These are phyloP conservation scores for Mrakia frigida DNA, from an alignment of 768 basidiomycete species.

Conservation along the genomic window DNA sequence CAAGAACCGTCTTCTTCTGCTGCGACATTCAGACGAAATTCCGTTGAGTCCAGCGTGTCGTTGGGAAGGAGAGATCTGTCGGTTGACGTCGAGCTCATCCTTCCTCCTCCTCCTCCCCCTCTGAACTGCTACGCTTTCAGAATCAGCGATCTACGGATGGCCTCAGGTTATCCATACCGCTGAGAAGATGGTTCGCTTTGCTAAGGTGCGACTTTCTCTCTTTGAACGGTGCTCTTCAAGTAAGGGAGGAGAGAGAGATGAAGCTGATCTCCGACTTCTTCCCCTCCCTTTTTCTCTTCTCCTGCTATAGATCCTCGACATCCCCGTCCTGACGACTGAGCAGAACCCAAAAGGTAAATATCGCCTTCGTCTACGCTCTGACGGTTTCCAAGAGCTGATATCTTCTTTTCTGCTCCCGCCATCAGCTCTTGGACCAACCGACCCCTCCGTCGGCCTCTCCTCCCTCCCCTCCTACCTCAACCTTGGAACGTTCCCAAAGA, in stretches of 20 bases:
- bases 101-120: neutral
- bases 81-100: neutral
- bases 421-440: constrained; percentile 63
- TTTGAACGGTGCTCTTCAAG: neutral
- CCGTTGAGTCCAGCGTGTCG: neutral
- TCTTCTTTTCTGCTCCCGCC: neutral
- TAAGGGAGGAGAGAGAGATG: neutral
- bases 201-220: neutral
- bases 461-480: constrained; percentile 44
- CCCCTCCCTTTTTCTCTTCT: neutral
- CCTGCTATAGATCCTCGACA: constrained; percentile 60
- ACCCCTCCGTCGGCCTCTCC: constrained; percentile 52
- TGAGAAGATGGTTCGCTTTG: constrained; percentile 18
- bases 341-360: constrained; percentile 71
- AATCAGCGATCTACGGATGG: constrained; percentile 21
- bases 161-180: constrained; percentile 3
- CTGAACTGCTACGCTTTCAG: neutral
- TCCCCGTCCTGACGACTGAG: constrained; percentile 74
- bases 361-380: neutral
- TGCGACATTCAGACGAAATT: constrained; percentile 25
- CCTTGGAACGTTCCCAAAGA: constrained; percentile 57
- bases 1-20: neutral
- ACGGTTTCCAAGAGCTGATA: neutral
- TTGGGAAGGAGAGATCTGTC: no score
- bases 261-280: neutral